These are phyloP conservation scores for Blastobotrys ciferrii DNA, from an alignment of 1,139 yeast genomes.

Conservation along the genomic window DNA sequence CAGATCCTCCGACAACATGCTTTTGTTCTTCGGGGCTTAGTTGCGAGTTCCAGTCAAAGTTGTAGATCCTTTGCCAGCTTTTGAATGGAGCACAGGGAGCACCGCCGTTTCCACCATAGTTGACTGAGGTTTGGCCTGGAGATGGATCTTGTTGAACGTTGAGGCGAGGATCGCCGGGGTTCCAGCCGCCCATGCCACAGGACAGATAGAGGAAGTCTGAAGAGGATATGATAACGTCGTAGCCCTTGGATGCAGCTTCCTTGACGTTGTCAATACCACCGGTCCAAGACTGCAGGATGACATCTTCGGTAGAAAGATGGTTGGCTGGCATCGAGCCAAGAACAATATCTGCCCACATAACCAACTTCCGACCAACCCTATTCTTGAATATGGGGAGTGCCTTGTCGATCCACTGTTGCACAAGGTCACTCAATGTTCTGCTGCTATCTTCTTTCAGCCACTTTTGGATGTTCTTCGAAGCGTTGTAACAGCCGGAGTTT, in stretches of 20 bases:
- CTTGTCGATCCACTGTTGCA: conserved; percentile 43
- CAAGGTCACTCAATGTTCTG: conserved; percentile 38
- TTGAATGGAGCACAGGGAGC: conserved; percentile 52
- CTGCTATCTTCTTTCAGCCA: conserved; percentile 45
- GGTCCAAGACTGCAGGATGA: conserved; percentile 46
- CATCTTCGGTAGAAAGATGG: conserved; percentile 33
- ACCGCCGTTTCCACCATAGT: conserved; percentile 41
- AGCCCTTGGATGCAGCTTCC: conserved; percentile 40
- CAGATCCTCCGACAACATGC: conserved; percentile 47
- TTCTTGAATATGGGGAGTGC: conserved; percentile 41
- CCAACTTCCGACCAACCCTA: conserved; percentile 34
- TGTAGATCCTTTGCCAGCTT: conserved; percentile 49
- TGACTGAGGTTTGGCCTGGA: conserved; percentile 33
- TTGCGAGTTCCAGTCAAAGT: conserved; percentile 40
- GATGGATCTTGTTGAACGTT: conserved; percentile 31
- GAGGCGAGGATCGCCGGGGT: conserved; percentile 43
- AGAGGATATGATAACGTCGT: conserved; percentile 47
- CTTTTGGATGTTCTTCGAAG: conserved; percentile 34
- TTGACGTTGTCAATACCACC: conserved; percentile 29
- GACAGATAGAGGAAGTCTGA: conserved; percentile 45
- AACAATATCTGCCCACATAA: conserved; percentile 51
- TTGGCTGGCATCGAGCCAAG: conserved; percentile 26
- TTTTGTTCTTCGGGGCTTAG: conserved; percentile 38
- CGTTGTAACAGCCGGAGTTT: conserved; percentile 41
- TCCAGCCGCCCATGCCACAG: conserved; percentile 48